Percentiles rank a stretch among this genome's conserved stretches.
These are phyloP conservation scores for Rhinocladiella mackenziei DNA, from an alignment of 2,329 filamentous ascomycete species.

Conservation along the genomic window DNA sequence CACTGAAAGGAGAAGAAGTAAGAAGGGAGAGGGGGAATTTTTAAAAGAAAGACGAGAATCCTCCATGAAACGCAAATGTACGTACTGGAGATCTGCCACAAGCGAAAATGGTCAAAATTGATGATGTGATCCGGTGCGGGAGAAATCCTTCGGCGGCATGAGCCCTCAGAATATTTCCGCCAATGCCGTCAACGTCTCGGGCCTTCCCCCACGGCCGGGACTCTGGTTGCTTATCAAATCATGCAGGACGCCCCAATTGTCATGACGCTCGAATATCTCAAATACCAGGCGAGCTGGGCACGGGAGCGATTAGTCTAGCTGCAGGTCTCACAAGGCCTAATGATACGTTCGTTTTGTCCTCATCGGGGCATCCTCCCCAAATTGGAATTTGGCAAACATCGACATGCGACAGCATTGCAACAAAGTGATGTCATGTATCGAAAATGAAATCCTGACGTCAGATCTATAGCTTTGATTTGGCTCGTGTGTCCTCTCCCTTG, in stretches of 20 bases:
- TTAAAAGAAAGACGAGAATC: conserved; percentile 2
- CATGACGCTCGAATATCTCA: neutral
- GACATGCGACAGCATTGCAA: too few relatives aligned
- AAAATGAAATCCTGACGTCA: too few relatives aligned
- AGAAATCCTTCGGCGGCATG: neutral
- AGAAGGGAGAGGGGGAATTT: conserved; percentile 4
- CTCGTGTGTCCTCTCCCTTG: conserved; percentile 9
- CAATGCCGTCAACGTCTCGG: conserved; percentile 9
- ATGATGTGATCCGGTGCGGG: conserved; percentile 22
- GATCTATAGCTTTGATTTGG: conserved; percentile 21
- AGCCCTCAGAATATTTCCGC: conserved; percentile 4
- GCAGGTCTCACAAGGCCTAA: too few relatives aligned
- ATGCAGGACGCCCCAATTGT: neutral
- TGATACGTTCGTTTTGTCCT: neutral
- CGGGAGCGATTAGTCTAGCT: neutral
- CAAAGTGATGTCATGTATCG: too few relatives aligned
- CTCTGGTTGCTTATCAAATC: conserved; percentile 12
- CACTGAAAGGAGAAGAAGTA: conserved; percentile 12
- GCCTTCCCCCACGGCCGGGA: neutral
- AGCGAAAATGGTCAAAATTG: conserved; percentile 3
- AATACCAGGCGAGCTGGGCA: neutral
- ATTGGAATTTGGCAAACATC: too few relatives aligned
- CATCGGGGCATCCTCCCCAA: neutral
- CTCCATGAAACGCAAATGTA: neutral
- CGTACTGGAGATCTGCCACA: neutral